Percentiles rank a stretch among this genome's conserved stretches.
Conservation (phyloP, 1,139 yeast genomes). For the Pneumocystis carinii region DNA sequence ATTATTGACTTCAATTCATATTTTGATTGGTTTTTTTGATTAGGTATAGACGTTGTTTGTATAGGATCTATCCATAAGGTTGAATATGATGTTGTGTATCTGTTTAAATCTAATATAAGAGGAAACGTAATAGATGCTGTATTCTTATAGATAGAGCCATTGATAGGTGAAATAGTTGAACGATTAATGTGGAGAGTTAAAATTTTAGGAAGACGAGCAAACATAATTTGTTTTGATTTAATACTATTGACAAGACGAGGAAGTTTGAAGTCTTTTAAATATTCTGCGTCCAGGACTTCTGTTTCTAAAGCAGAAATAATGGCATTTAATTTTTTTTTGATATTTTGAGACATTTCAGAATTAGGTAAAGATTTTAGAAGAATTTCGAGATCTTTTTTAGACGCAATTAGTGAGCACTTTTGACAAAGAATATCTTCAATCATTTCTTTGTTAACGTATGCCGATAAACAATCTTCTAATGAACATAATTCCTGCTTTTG, state of each 20-base stretch:
- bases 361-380: neutral
- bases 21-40: neutral
- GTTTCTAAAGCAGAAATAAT: neutral
- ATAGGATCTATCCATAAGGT: neutral
- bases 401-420: neutral
- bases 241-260: neutral
- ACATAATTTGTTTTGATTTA: neutral
- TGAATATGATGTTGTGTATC: neutral
- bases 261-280: neutral
- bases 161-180: neutral
- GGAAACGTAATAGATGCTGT: neutral
- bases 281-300: neutral
- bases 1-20: neutral
- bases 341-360: neutral
- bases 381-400: neutral
- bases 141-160: neutral
- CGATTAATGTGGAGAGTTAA: neutral
- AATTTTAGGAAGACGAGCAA: conserved; percentile 1
- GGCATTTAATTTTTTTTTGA: neutral
- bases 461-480: neutral
- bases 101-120: neutral
- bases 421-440: neutral
- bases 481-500: neutral
- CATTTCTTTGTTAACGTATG: neutral
- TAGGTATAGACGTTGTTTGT: neutral